Evolutionary conservation across 768 basidiomycete species (phyloP), one percentile per base, ranked within the genome.

Genomic region (Leccinum aurantiacum): DNA sequence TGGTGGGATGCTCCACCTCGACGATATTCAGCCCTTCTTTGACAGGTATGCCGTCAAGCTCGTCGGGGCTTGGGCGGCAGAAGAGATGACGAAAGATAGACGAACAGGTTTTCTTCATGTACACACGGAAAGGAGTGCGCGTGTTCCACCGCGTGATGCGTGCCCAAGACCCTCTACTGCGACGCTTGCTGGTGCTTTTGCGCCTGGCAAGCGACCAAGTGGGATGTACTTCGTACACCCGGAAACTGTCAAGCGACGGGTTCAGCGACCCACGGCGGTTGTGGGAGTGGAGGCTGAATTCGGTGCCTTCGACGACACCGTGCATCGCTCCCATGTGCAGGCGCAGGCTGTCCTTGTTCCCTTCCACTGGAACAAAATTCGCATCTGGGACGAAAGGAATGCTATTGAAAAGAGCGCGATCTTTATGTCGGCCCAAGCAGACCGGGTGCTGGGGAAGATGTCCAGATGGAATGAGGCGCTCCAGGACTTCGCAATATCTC

Each of bases 221-320:
- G 4, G 85, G 74, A 54, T 83, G 76, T 4, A 86, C 81, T 53
- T 83, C 80, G 33, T 76, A 75, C 33, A 82, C 84, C 33, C 80
- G 73, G n/a, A 81, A 79, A 37, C 67, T 77, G 25, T 81, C 83
- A 13, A 87, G 71, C 19, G 78, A 58, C 2, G 83, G 81, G 62
- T 89, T 89, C 52, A 75, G 71, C 7, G 87, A 87, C 22, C 81
- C 81, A n/a, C 74, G 74, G 61, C 78, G 78, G 69, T 89, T 88
- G 69, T 89, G 86, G 22, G 78, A 74, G 67, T 89, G 86, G 22
- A 89, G 50, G 44, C 79, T 80, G 60, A 90, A 79, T 62, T 87
- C 84, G 9, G 80, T 85, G 51, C 86, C 88, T 60, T 81, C 80
- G n/a, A 80, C 78, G 19, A 89, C 75, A 2, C 88, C 88, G 60